Percentiles rank a stretch among this genome's conserved stretches.
phyloP scores from a whole-genome alignment of 1,284 basidiomycete genomes.

The Sutorius eximius region DNA sequence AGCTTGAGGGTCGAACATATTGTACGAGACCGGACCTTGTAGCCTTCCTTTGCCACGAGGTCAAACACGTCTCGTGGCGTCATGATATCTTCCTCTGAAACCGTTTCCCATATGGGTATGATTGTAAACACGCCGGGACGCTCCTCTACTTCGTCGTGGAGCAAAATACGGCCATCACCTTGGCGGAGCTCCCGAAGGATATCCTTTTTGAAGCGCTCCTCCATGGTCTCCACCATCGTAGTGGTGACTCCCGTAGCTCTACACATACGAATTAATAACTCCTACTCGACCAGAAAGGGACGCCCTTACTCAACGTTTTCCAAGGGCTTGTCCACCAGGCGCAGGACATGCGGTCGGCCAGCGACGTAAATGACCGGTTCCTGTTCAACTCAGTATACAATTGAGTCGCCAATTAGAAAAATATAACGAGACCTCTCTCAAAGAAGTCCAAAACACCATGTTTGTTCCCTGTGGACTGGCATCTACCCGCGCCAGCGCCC shows the following conservation, averaged over 20 bases:
- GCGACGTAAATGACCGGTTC: constrained; percentile 94
- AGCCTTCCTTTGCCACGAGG: constrained; percentile 73
- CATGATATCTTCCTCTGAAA: constrained; percentile 85
- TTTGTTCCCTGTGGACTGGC: constrained; percentile 74
- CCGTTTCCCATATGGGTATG: constrained; percentile 86
- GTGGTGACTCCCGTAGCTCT: constrained; percentile 95
- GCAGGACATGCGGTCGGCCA: constrained; percentile 89
- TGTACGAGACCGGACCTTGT: constrained; percentile 46
- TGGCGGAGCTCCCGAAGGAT: constrained; percentile 78
- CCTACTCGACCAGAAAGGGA: not conserved
- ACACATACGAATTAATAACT: constrained; percentile 6
- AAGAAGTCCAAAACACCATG: constrained; percentile 85
- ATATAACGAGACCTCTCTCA: constrained; percentile 70
- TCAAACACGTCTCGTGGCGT: constrained; percentile 89
- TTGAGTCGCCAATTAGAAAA: not conserved
- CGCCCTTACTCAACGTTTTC: constrained; percentile 86
- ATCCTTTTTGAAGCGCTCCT: constrained; percentile 86
- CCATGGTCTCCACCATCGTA: constrained; percentile 91
- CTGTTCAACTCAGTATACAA: constrained; percentile 38
- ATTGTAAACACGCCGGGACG: constrained; percentile 87
- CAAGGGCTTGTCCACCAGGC: constrained; percentile 86
- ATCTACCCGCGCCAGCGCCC: constrained; percentile 79
- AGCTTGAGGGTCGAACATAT: constrained; percentile 4
- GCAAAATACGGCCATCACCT: constrained; percentile 79
- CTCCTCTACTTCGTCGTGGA: constrained; percentile 96